Conservation (phyloP, 805 yeast genomes). For the Ogataea paraovalis region DNA sequence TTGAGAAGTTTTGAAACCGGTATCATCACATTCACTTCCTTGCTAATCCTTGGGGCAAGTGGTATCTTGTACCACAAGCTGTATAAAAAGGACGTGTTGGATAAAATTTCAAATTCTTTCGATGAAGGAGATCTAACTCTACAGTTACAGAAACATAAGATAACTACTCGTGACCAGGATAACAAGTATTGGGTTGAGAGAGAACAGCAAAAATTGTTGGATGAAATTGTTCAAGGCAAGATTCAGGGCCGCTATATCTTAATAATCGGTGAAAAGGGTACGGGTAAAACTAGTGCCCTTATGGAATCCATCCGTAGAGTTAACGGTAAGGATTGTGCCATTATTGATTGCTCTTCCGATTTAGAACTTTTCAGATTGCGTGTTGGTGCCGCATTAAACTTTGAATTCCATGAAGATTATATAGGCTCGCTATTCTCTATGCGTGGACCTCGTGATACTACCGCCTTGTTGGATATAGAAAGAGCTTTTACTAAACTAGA, state of each 20-base stretch:
- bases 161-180: conserved; percentile 35
- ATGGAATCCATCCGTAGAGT: conserved; percentile 65
- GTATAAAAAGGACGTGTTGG: conserved; percentile 55
- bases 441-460: conserved; percentile 80
- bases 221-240: conserved; percentile 63
- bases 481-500: conserved; percentile 76
- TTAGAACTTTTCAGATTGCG: conserved; percentile 78
- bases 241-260: conserved; percentile 65
- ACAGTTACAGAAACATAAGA: conserved; percentile 52
- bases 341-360: conserved; percentile 80
- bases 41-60: conserved; percentile 64
- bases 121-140: conserved; percentile 63
- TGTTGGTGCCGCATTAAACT: conserved; percentile 70
- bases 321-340: conserved; percentile 59
- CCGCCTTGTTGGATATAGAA: conserved; percentile 77
- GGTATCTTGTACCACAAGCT: conserved; percentile 67
- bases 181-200: conserved; percentile 62
- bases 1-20: conserved; percentile 60
- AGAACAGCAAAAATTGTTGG: conserved; percentile 60
- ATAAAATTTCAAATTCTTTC: conserved; percentile 64
- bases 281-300: conserved; percentile 77
- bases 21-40: conserved; percentile 65
- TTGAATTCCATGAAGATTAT: conserved; percentile 74
- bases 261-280: conserved; percentile 80
- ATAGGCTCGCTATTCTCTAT: conserved; percentile 78